Percentiles rank a stretch among this genome's conserved stretches.
These are phyloP conservation scores for Sarocladium brachiariae DNA, from an alignment of 2,329 filamentous ascomycete genomes.

Conservation along the genomic window DNA sequence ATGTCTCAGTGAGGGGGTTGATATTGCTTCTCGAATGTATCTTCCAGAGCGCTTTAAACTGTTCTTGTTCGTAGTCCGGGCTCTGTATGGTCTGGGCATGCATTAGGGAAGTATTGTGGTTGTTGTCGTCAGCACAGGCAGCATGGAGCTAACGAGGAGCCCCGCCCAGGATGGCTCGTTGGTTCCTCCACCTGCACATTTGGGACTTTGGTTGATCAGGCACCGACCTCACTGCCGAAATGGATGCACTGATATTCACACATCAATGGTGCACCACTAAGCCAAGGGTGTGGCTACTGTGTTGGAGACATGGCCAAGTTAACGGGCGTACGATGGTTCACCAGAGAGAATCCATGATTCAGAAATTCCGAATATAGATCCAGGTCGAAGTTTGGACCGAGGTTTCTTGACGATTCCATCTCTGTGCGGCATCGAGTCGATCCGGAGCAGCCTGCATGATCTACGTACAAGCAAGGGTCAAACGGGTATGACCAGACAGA, in stretches of 20 bases:
- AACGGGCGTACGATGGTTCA: too few relatives aligned
- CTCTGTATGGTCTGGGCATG: neutral
- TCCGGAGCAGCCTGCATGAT: constrained; percentile 5
- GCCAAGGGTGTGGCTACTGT: too few relatives aligned
- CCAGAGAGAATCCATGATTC: neutral
- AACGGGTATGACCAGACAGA: neutral
- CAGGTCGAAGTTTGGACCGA: too few relatives aligned
- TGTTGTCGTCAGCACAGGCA: constrained; percentile 7
- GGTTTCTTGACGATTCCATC: constrained; percentile 1
- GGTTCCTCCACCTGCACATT: neutral
- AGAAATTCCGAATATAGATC: too few relatives aligned
- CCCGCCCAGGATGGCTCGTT: neutral
- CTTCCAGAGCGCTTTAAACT: neutral
- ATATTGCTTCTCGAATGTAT: too few relatives aligned
- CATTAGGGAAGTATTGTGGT: neutral
- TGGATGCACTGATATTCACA: too few relatives aligned
- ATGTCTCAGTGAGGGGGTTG: too few relatives aligned
- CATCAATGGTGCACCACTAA: too few relatives aligned
- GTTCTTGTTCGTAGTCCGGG: neutral
- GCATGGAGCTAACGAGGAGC: constrained; percentile 4
- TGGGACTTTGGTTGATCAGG: constrained; percentile 8
- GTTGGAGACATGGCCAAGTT: too few relatives aligned
- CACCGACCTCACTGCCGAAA: neutral
- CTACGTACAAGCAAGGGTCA: neutral
- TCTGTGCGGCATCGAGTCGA: neutral